A percentile compares a stretch with the other conserved stretches of the same genome.
Conservation (phyloP, 768 basidiomycete genomes). For the Infundibulicybe gibba region DNA sequence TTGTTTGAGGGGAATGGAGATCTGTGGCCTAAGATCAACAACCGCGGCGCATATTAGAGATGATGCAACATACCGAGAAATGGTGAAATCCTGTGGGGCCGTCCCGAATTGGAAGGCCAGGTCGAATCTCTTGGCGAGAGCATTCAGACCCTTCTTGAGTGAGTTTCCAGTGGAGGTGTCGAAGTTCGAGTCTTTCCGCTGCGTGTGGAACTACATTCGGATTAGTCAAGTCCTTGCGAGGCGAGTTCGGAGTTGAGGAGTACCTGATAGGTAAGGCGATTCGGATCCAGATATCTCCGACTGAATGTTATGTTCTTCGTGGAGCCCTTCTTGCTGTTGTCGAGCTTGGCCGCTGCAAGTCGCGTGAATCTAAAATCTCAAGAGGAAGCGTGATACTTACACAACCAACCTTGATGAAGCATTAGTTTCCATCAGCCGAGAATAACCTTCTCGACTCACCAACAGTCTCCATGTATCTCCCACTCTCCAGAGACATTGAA, state of each 20-base stretch:
- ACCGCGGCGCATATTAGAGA: background rate
- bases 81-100: constrained; percentile 73
- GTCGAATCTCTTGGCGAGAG: constrained; percentile 56
- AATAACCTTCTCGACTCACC: constrained; percentile 38
- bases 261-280: constrained; percentile 73
- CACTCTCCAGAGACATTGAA: constrained; percentile 80
- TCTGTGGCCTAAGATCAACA: constrained; percentile 31
- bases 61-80: constrained; percentile 43
- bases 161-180: constrained; percentile 52
- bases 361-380: background rate
- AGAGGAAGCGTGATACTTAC: constrained; percentile 28
- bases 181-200: constrained; percentile 55
- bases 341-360: constrained; percentile 43
- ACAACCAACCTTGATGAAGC: constrained; percentile 51
- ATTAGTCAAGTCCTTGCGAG: too few relatives aligned
- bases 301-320: constrained; percentile 8
- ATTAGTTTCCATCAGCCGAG: background rate
- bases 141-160: constrained; percentile 54
- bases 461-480: constrained; percentile 91
- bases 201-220: too few relatives aligned
- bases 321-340: constrained; percentile 30
- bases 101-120: constrained; percentile 62
- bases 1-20: constrained; percentile 58
- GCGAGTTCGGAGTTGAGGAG: constrained; percentile 8
- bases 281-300: constrained; percentile 75